Evolutionary conservation across 2,329 filamentous ascomycete genomes (phyloP).

Genomic region (Sarocladiaceae sp.): DNA sequence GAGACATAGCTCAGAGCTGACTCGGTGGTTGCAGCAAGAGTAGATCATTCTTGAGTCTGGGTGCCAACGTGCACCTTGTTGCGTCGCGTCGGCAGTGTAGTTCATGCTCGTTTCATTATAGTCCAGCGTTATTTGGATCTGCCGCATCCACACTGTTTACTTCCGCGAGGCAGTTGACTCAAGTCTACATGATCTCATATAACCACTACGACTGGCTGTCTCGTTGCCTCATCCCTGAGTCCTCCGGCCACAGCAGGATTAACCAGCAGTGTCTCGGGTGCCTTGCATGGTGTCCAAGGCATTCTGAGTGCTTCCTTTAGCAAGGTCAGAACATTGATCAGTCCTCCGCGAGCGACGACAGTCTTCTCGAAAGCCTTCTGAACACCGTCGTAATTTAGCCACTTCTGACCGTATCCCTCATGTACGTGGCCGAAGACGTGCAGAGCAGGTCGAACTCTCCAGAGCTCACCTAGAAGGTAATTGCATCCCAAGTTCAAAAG

Average conservation of each 20-base stretch:
- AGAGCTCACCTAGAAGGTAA: constrained; percentile 39
- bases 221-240: not conserved
- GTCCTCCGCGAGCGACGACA: constrained; percentile 4
- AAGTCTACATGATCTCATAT: too few relatives aligned
- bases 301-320: not conserved
- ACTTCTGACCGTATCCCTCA: constrained; percentile 39
- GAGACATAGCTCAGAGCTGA: too few relatives aligned
- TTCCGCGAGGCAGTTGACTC: too few relatives aligned
- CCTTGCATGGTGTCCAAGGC: not conserved
- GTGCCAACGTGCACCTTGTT: too few relatives aligned
- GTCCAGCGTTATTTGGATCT: too few relatives aligned
- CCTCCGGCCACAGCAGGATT: constrained; percentile 9
- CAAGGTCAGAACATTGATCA: not conserved
- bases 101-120: too few relatives aligned
- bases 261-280: constrained; percentile 1
- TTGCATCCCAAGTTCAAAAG: constrained; percentile 24
- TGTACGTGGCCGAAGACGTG: constrained; percentile 67
- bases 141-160: too few relatives aligned
- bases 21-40: too few relatives aligned
- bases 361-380: constrained; percentile 10
- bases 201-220: too few relatives aligned
- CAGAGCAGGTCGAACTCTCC: constrained; percentile 52
- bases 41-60: too few relatives aligned
- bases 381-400: constrained; percentile 21
- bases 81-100: too few relatives aligned